Conservation (phyloP, 495 filamentous ascomycete genomes). For the Trichoderma erinaceum region DNA sequence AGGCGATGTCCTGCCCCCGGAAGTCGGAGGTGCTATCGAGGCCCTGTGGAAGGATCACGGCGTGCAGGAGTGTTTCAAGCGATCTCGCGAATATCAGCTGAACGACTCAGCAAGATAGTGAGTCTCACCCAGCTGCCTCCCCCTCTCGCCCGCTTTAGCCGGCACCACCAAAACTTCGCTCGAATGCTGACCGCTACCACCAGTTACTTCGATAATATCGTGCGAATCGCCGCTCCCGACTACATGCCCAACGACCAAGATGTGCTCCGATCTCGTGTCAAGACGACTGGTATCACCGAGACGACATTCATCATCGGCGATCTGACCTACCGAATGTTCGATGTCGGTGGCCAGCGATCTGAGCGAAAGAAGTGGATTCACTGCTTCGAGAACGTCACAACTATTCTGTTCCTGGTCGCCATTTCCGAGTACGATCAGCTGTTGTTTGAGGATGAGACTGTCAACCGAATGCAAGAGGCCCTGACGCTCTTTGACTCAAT, state of each 20-base stretch:
- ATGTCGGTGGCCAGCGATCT: slow-evolving; percentile 96
- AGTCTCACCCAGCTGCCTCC: slow-evolving; percentile 31
- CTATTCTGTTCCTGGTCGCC: slow-evolving; percentile 95
- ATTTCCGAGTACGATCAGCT: slow-evolving; percentile 99
- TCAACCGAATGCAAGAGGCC: slow-evolving; percentile 99
- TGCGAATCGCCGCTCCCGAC: slow-evolving; percentile 82
- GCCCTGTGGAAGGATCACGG: slow-evolving; percentile 91
- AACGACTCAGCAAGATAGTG: slow-evolving; percentile 99
- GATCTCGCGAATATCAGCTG: slow-evolving; percentile 91
- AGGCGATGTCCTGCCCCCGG: slow-evolving; percentile 87
- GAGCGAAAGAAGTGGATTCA: slow-evolving; percentile 99
- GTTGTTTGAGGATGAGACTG: slow-evolving; percentile 88
- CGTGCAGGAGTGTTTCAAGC: slow-evolving; percentile 92
- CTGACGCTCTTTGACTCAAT: slow-evolving; percentile 98
- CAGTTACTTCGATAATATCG: slow-evolving; percentile 96
- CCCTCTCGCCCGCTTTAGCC: neutral
- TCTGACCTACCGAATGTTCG: slow-evolving; percentile 98
- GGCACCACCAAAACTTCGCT: slow-evolving; percentile 10
- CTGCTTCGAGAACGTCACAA: slow-evolving; percentile 99
- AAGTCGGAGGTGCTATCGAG: slow-evolving; percentile 90
- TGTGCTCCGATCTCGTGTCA: slow-evolving; percentile 94
- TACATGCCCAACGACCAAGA: slow-evolving; percentile 98
- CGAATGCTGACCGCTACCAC: slow-evolving; percentile 28
- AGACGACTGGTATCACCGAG: slow-evolving; percentile 99
- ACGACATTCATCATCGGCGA: slow-evolving; percentile 98